Base-by-base conservation (phyloP, 306 rosid genomes). In the Betula pendula region DNA sequence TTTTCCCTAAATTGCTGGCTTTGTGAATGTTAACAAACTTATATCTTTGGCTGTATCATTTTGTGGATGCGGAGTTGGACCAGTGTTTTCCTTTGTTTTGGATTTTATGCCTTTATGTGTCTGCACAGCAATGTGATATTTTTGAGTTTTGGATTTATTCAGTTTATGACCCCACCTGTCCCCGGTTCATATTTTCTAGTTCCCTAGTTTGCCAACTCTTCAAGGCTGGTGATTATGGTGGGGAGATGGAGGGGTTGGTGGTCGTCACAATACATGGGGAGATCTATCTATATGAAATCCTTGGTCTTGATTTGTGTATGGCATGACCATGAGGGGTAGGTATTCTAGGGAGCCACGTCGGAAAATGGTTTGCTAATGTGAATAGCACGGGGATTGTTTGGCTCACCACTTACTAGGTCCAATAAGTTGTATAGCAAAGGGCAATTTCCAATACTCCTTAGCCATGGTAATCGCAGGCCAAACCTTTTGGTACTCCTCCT, bases 381-480 rank as follows among this genome's bases (percentile, higher is more conserved):
- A n/a, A n/a, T n/a, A n/a, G n/a, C n/a, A n/a, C n/a, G 35, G 50
- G 11, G 31, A n/a, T 19, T 27, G 19, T 67, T 78, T 11, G 20
- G 62, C 87, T 84, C 81, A 91, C 97, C 97, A 75, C 84, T 81
- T 62, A n/a, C n/a, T n/a, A 90, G 76, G 81, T 90, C 89, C 84
- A 94, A 75, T 83, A 90, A 72, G 82, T 87, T 89, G 74, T 90
- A 83, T 71, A 89, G n/a, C 55, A 90, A 92, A 0, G 89, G 92
- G 76, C 55, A 79, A 80, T 86, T 89, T 63, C 85, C 88, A 82
- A 92, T 90, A 53, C 60, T 83, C 88, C 80, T 88, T n/a, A 56
- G 90, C 82, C 93, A 92, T 80, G 53, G 97, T 92, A 67, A 89
- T 88, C 12, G 98, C 87, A 51, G 93, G 73, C 96, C 96, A 92